These are phyloP conservation scores for Meredithiella fracta DNA, from an alignment of 2,329 filamentous ascomycete genomes.

Conservation along the genomic window DNA sequence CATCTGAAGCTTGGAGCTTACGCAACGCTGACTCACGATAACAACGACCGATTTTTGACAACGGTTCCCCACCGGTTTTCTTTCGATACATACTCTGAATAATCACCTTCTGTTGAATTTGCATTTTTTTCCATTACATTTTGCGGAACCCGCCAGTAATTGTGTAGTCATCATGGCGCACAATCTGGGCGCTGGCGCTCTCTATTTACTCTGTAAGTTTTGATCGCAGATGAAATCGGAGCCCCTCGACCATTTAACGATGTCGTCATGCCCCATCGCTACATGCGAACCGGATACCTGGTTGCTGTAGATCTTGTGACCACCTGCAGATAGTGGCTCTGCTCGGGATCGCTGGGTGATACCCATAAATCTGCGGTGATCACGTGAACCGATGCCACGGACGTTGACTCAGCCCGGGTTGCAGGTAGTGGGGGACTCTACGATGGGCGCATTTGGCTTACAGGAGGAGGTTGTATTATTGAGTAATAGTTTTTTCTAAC, in stretches of 20 bases:
- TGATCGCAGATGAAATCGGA: not conserved
- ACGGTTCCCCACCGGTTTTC: not conserved
- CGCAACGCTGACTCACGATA: not conserved
- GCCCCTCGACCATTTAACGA: too few species aligned
- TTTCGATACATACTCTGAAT: not conserved
- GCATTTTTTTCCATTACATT: not conserved
- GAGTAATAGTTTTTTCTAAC: conserved; percentile 8
- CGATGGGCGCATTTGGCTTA: not conserved
- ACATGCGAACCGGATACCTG: too few species aligned
- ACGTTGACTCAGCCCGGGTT: not conserved
- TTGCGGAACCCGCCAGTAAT: not conserved
- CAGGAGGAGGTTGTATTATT: not conserved
- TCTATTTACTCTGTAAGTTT: conserved; percentile 15
- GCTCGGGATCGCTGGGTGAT: too few species aligned
- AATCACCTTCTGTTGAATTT: not conserved
- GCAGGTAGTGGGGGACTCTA: not conserved
- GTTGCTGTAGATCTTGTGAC: too few species aligned
- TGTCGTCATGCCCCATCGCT: too few species aligned
- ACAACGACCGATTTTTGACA: not conserved
- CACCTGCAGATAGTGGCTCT: too few species aligned
- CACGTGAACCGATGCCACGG: too few species aligned
- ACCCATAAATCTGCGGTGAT: not conserved
- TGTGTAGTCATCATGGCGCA: conserved; percentile 8
- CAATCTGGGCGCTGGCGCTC: conserved; percentile 14
- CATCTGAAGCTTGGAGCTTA: not conserved